These are phyloP conservation scores for Maudiozyma saulgeensis DNA, from an alignment of 805 yeast genomes.

Conservation along the genomic window DNA sequence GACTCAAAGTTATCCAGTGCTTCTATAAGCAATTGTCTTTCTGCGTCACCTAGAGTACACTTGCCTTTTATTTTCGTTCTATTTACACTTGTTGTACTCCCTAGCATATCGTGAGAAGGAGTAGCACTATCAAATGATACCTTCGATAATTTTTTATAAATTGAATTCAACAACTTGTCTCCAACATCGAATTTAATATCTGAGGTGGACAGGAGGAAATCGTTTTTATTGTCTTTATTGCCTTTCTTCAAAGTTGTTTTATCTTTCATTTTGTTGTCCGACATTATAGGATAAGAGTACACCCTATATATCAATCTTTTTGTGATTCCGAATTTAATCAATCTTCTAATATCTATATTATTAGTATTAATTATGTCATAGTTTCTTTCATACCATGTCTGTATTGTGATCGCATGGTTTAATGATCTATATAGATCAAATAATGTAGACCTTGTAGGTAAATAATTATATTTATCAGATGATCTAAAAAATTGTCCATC, in stretches of 20 bases:
- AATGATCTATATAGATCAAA: slow-evolving; percentile 70
- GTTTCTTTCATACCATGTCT: slow-evolving; percentile 75
- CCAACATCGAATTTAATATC: slow-evolving; percentile 27
- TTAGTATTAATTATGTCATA: slow-evolving; percentile 37
- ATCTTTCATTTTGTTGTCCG: background rate
- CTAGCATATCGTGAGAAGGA: background rate
- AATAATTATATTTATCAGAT: slow-evolving; percentile 1
- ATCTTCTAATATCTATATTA: slow-evolving; percentile 72
- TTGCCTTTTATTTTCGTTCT: slow-evolving; percentile 3
- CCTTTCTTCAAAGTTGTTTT: background rate
- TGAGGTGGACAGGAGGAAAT: slow-evolving; percentile 22
- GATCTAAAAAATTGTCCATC: slow-evolving; percentile 1
- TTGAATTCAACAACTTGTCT: slow-evolving; percentile 21
- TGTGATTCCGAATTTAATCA: slow-evolving; percentile 77
- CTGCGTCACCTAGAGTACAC: slow-evolving; percentile 3
- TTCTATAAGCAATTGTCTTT: slow-evolving; percentile 31
- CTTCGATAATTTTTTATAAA: slow-evolving; percentile 23
- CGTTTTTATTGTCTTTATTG: slow-evolving; percentile 8
- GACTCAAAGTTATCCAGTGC: slow-evolving; percentile 43
- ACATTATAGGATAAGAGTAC: slow-evolving; percentile 58
- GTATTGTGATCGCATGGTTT: slow-evolving; percentile 66
- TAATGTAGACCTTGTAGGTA: slow-evolving; percentile 57
- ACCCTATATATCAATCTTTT: slow-evolving; percentile 77
- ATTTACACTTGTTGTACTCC: background rate
- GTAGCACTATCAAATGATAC: slow-evolving; percentile 19